Conservation (phyloP, 1,139 yeast genomes). For the Schizosaccharomyces versatilis region DNA sequence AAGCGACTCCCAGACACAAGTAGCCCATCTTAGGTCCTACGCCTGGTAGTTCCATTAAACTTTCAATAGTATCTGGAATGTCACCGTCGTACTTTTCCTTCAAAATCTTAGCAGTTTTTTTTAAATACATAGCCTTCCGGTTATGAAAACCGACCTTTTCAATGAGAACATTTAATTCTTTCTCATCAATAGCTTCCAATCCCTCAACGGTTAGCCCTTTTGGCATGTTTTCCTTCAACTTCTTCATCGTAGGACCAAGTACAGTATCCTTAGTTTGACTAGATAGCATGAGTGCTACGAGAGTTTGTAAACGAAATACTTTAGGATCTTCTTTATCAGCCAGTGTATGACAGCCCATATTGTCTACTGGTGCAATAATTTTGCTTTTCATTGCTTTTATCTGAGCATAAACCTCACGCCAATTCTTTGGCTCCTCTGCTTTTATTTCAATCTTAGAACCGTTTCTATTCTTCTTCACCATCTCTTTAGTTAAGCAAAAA, state of each 20-base stretch:
- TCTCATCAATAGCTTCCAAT: slow-evolving; percentile 31
- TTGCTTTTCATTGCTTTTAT: background rate
- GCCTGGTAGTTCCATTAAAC: slow-evolving; percentile 58
- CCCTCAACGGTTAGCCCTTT: slow-evolving; percentile 18
- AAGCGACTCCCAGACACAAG: slow-evolving; percentile 56
- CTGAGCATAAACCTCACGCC: background rate
- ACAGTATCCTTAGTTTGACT: slow-evolving; percentile 85
- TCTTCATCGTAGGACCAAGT: slow-evolving; percentile 49
- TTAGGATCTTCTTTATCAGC: slow-evolving; percentile 13
- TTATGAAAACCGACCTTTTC: slow-evolving; percentile 70
- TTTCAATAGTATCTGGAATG: slow-evolving; percentile 33
- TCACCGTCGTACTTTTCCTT: slow-evolving; percentile 35
- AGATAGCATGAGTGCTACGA: slow-evolving; percentile 40
- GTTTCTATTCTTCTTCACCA: no score
- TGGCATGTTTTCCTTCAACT: slow-evolving; percentile 29
- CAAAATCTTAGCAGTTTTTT: slow-evolving; percentile 36
- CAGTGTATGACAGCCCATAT: background rate
- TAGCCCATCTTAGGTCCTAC: slow-evolving; percentile 95
- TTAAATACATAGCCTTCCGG: slow-evolving; percentile 52
- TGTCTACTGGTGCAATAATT: background rate
- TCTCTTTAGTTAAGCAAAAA: no score
- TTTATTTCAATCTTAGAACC: no score
- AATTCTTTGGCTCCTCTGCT: background rate
- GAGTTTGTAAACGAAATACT: slow-evolving; percentile 13
- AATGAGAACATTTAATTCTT: slow-evolving; percentile 41